Evolutionary conservation across 2,329 filamentous ascomycete species (phyloP), one percentile per base, ranked within the genome.

Genomic region (Fragosphaeria purpurea): DNA sequence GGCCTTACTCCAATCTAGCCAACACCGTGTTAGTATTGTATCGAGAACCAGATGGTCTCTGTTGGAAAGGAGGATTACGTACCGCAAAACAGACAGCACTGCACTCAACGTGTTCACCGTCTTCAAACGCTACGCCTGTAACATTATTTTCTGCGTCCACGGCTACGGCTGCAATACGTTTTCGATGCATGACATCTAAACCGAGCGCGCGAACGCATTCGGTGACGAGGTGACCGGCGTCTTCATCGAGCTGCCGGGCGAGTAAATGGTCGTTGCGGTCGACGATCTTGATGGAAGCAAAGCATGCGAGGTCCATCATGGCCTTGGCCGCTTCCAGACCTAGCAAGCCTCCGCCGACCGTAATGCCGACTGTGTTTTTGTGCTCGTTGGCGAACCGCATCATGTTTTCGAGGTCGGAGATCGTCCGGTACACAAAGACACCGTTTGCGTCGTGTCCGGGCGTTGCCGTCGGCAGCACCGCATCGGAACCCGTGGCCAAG

Each of bases 281-380:
- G 47, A 95, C 80, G 7, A 95, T 70, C 57, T 82, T 86, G 47
- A 95, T 85, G 51, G 80, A 79, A 10, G 76, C 72, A 61, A 85
- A 94, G 47, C 82, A 78, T 58, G 86, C 76, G 7, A 95, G 70
- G 61, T 95, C 88, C 71, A 90, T 83, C 86, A 95, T 89, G 2
- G 89, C 89, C 60, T 95, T 93, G 37, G 88, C 89, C 2, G 89
- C 89, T 68, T 95, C 89, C 0, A 96, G 76, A 1, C 89, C 89
- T 0, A 95, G 74, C 31, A 96, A 67, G 1, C 89, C 89, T 48
- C 89, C 89, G 31, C 89, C 89, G 4, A 95, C 86, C 0, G 93
- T 88, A 5, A 82, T 77, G 0, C 86, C 88, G 2, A 77, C 77
- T 2, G 82, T 80, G 5, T 80, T 41, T 58, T 81, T 85, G 49